A percentile compares a stretch with the other conserved stretches of the same genome.
Conservation (phyloP, 108 stramenopile species). For the Cylindrotheca closterium region DNA sequence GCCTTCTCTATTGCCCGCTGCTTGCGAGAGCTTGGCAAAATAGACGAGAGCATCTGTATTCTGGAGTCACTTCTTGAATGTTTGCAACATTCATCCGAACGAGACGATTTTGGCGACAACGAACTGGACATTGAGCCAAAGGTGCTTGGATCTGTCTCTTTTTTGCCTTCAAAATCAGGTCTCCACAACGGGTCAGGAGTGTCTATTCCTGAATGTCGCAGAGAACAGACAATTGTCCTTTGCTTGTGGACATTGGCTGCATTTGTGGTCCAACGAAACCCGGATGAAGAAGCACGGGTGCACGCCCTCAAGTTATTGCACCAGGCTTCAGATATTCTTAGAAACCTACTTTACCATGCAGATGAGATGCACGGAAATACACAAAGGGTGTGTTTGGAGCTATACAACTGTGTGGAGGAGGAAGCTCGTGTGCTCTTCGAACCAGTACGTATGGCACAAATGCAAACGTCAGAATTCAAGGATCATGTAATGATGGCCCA, state of each 20-base stretch:
- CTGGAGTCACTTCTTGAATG: slow-evolving; percentile 20
- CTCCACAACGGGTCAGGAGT: neutral
- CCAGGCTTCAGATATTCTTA: slow-evolving; percentile 28
- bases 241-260: slow-evolving; percentile 46
- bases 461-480: too few species aligned
- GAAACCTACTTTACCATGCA: slow-evolving; percentile 4
- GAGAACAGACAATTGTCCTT: slow-evolving; percentile 31
- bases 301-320: slow-evolving; percentile 49
- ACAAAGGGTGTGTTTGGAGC: slow-evolving; percentile 14
- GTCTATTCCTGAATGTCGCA: slow-evolving; percentile 6
- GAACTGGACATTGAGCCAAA: neutral
- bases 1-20: slow-evolving; percentile 36
- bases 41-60: slow-evolving; percentile 23
- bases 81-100: neutral
- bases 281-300: slow-evolving; percentile 41
- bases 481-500: neutral
- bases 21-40: slow-evolving; percentile 37
- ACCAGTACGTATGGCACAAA: slow-evolving; percentile 21
- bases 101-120: neutral
- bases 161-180: slow-evolving; percentile 3
- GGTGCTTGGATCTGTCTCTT: neutral
- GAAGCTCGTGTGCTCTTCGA: slow-evolving; percentile 39
- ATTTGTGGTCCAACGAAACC: slow-evolving; percentile 26
- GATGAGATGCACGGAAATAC: slow-evolving; percentile 14
- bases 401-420: slow-evolving; percentile 28